Conservation (phyloP, 192 early-diverging fungal genomes). For the Allomyces arbusculus region DNA sequence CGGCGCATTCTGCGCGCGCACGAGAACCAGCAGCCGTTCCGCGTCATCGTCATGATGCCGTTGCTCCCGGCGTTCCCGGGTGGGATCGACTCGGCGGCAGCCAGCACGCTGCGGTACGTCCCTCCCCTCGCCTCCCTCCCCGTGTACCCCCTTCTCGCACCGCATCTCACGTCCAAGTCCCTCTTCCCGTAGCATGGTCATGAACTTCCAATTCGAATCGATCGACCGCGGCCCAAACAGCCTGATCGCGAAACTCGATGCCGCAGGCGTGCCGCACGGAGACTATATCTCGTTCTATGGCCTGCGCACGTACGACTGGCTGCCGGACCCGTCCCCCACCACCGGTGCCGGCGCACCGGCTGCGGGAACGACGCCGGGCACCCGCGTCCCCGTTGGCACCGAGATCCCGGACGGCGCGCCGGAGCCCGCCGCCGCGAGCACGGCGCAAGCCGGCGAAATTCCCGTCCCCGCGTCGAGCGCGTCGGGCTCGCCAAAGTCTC, state of each 20-base stretch:
- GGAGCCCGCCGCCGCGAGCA: too few species aligned
- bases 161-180: too few species aligned
- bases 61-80: conserved; percentile 68
- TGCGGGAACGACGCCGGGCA: not conserved
- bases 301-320: conserved; percentile 48
- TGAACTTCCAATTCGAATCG: conserved; percentile 62
- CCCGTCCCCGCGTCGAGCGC: too few species aligned
- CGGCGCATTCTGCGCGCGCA: conserved; percentile 57
- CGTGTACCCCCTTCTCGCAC: too few species aligned
- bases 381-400: not conserved
- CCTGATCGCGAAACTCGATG: conserved; percentile 31
- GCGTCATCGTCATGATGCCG: conserved; percentile 59
- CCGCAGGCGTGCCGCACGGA: conserved; percentile 29
- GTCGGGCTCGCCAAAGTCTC: not conserved
- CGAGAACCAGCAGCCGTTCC: conserved; percentile 38
- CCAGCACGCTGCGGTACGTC: conserved; percentile 32
- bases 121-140: too few species aligned
- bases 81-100: conserved; percentile 49
- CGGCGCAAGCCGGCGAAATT: too few species aligned
- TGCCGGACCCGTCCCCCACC: conserved; percentile 6
- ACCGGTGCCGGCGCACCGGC: conserved; percentile 8
- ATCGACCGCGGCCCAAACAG: conserved; percentile 55
- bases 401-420: too few species aligned
- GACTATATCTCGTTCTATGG: conserved; percentile 54
- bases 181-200: conserved; percentile 20